These are phyloP conservation scores for Pelargonium citronellum DNA, from an alignment of 441 rosid genomes.

Conservation along the genomic window DNA sequence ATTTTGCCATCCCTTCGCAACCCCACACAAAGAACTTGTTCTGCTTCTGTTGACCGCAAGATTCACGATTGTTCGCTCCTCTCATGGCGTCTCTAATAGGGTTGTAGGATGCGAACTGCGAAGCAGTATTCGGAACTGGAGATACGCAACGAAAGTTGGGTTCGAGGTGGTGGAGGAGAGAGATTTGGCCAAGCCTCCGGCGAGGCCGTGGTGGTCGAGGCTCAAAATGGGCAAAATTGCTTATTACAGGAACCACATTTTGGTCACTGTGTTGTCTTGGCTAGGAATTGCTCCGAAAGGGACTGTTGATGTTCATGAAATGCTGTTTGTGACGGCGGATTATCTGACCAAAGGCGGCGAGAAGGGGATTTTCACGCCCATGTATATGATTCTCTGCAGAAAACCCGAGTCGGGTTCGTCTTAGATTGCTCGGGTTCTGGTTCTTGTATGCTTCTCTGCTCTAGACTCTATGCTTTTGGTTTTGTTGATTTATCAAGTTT, in stretches of 20 bases:
- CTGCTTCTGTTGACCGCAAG: too few relatives aligned
- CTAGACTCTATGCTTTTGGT: too few relatives aligned
- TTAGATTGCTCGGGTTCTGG: neutral
- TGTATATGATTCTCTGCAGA: conserved; percentile 89
- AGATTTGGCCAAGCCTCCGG: conserved; percentile 72
- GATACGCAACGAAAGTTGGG: conserved; percentile 62
- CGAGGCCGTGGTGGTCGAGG: conserved; percentile 74
- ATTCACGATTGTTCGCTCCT: too few relatives aligned
- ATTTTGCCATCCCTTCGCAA: too few relatives aligned
- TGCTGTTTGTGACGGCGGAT: conserved; percentile 87
- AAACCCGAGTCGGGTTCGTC: conserved; percentile 39
- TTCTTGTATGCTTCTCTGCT: too few relatives aligned
- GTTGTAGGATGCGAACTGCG: too few relatives aligned
- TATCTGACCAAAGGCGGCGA: conserved; percentile 76
- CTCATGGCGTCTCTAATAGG: too few relatives aligned
- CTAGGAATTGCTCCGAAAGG: conserved; percentile 86
- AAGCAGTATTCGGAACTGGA: too few relatives aligned
- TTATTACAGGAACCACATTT: conserved; percentile 84
- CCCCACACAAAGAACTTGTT: too few relatives aligned
- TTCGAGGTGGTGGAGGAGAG: conserved; percentile 76
- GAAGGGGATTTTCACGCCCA: conserved; percentile 71
- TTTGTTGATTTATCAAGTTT: too few relatives aligned
- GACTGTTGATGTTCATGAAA: conserved; percentile 81
- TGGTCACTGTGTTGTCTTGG: conserved; percentile 55
- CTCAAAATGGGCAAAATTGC: conserved; percentile 76